phyloP scores from a whole-genome alignment of 1,139 yeast species.

The Sporopachydermia cereana region DNA sequence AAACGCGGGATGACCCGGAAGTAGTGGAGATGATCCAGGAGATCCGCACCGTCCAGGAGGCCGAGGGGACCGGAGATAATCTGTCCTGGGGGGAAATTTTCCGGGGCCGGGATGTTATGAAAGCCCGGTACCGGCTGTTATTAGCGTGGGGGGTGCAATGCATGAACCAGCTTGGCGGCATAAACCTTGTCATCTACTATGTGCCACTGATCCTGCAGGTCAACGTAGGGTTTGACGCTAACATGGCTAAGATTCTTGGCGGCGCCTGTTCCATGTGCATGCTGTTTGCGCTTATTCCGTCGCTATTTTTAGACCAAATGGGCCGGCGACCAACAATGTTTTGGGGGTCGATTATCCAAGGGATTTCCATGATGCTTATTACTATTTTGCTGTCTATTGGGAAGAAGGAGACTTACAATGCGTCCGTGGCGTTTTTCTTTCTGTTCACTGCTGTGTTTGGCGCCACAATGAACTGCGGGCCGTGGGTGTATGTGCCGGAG shows the following conservation, averaged over 20 bases:
- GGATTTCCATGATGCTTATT: constrained; percentile 25
- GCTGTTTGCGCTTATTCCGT: constrained; percentile 21
- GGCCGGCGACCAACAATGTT: constrained; percentile 22
- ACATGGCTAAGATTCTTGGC: constrained; percentile 25
- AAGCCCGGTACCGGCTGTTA: constrained; percentile 12
- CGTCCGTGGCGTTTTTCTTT: constrained; percentile 27
- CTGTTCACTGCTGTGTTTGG: constrained; percentile 24
- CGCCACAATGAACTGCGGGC: constrained; percentile 22
- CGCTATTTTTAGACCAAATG: constrained; percentile 21
- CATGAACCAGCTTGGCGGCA: constrained; percentile 15
- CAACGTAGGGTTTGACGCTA: constrained; percentile 51
- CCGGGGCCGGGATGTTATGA: constrained; percentile 9
- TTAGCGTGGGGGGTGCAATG: constrained; percentile 14
- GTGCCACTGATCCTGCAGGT: constrained; percentile 25
- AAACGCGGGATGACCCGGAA: background rate
- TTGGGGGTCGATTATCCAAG: constrained; percentile 24
- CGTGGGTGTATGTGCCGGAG: constrained; percentile 19
- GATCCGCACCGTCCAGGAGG: constrained; percentile 2
- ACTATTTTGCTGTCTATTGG: constrained; percentile 24
- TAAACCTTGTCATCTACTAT: constrained; percentile 14
- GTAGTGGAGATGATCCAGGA: background rate
- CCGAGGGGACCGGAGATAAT: background rate
- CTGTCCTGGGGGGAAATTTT: constrained; percentile 10
- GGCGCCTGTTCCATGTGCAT: constrained; percentile 8
- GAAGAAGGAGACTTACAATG: constrained; percentile 15